Conservation (phyloP, 169 alveolate species). For the Plasmodium adleri region DNA sequence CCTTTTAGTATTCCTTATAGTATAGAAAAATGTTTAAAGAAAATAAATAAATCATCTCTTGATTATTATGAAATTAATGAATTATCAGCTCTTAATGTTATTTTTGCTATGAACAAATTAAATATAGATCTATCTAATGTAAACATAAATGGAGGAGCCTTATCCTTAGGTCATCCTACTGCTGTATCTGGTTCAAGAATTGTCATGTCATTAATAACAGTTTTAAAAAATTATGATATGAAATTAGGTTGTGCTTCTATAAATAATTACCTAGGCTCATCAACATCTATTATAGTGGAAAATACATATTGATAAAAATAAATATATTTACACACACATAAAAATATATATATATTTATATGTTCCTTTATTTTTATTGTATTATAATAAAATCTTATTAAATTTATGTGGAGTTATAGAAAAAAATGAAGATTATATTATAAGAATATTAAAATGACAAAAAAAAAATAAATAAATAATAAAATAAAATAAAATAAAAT, state of each 20-base stretch:
- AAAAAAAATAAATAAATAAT: no score
- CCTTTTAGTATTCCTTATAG: slow-evolving; percentile 75
- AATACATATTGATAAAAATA: slow-evolving; percentile 8
- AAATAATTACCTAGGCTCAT: slow-evolving; percentile 77
- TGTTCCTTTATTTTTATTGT: no score
- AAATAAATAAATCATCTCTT: slow-evolving; percentile 58
- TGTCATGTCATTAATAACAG: slow-evolving; percentile 78
- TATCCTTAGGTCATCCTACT: slow-evolving; percentile 82
- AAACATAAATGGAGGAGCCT: slow-evolving; percentile 80
- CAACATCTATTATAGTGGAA: slow-evolving; percentile 80
- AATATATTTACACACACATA: no score
- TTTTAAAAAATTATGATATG: slow-evolving; percentile 77
- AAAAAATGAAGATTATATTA: no score
- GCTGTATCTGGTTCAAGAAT: slow-evolving; percentile 85
- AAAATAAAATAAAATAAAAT: no score
- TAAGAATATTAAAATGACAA: no score
- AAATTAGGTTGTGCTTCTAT: slow-evolving; percentile 82
- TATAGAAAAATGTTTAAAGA: slow-evolving; percentile 37
- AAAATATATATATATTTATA: no score
- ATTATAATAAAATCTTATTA: no score
- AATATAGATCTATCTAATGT: slow-evolving; percentile 79
- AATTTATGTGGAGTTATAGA: no score
- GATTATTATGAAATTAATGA: slow-evolving; percentile 83
- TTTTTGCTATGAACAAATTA: slow-evolving; percentile 67
- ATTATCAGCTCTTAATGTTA: slow-evolving; percentile 78